phyloP scores from a whole-genome alignment of 164 flowering plant genomes.

The Tetracentron sinense region DNA sequence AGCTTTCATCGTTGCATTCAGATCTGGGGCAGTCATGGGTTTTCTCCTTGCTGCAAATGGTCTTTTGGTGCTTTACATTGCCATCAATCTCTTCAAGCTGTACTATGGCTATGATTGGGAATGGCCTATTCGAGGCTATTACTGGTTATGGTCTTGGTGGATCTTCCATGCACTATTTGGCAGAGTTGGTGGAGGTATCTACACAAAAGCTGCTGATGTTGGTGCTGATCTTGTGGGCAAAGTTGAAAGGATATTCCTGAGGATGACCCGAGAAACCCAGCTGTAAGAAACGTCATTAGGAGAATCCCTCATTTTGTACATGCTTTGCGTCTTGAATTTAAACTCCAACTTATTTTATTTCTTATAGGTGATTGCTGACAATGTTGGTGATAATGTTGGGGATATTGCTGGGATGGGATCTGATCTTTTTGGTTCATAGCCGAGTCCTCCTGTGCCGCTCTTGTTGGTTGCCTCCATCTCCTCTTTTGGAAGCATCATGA shows the following conservation, averaged over 20 bases:
- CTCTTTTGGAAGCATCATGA: slow-evolving; percentile 31
- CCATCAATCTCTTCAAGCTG: slow-evolving; percentile 16
- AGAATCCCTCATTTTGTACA: no score
- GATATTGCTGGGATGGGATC: slow-evolving; percentile 28
- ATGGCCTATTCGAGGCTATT: slow-evolving; percentile 21
- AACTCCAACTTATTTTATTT: no score
- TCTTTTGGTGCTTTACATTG: slow-evolving; percentile 20
- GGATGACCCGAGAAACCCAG: slow-evolving; percentile 23
- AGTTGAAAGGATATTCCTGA: slow-evolving; percentile 21
- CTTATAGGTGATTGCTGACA: slow-evolving; percentile 22
- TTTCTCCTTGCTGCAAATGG: slow-evolving; percentile 25
- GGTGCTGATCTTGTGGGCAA: slow-evolving; percentile 24
- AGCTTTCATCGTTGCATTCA: slow-evolving; percentile 20
- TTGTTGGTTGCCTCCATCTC: slow-evolving; percentile 36
- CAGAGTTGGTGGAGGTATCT: slow-evolving; percentile 20
- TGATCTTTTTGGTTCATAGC: slow-evolving; percentile 29
- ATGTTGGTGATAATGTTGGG: slow-evolving; percentile 24
- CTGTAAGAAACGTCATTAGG: no score
- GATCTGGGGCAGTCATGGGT: slow-evolving; percentile 27
- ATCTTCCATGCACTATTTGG: slow-evolving; percentile 27
- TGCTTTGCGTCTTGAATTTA: no score
- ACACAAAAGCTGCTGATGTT: no score
- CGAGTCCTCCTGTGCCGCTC: slow-evolving; percentile 32
- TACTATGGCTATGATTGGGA: slow-evolving; percentile 26
- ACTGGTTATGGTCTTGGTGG: no score